These are phyloP conservation scores for Rubia balearica DNA, from an alignment of 305 asterid genomes.

Conservation along the genomic window DNA sequence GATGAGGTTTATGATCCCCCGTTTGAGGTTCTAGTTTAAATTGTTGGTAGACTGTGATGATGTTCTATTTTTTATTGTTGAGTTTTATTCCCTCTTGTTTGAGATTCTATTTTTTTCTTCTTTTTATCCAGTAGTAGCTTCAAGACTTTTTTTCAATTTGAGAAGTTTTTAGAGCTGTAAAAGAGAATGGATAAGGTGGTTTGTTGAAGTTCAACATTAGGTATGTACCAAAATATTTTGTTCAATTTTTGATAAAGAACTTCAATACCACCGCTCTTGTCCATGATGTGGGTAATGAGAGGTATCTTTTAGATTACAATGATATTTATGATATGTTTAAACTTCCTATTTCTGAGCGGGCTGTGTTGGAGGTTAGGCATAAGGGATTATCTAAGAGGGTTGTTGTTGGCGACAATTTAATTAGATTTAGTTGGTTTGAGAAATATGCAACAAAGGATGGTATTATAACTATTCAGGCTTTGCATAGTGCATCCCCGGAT, in stretches of 20 bases:
- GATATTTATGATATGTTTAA: neutral
- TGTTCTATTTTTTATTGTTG: too few species aligned
- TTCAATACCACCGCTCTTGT: neutral
- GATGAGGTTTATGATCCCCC: too few species aligned
- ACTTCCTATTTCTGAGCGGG: neutral
- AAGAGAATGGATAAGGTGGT: neutral
- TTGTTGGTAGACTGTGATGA: too few species aligned
- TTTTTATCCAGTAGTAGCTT: neutral
- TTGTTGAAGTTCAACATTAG: neutral
- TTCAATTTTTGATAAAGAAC: neutral
- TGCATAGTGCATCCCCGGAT: neutral
- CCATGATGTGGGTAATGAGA: neutral
- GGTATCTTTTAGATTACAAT: neutral
- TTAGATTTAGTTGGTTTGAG: neutral
- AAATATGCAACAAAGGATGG: neutral
- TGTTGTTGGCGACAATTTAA: neutral
- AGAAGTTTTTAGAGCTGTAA: neutral
- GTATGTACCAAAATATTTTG: neutral
- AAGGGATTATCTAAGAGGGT: neutral
- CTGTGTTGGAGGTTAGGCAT: neutral
- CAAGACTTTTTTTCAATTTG: neutral
- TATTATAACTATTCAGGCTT: neutral
- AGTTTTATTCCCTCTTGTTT: too few species aligned
- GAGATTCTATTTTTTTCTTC: too few species aligned
- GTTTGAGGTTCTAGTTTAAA: too few species aligned